Conservation (phyloP, 371 early-diverging fungal species). For the Syncephalastrum sp. region DNA sequence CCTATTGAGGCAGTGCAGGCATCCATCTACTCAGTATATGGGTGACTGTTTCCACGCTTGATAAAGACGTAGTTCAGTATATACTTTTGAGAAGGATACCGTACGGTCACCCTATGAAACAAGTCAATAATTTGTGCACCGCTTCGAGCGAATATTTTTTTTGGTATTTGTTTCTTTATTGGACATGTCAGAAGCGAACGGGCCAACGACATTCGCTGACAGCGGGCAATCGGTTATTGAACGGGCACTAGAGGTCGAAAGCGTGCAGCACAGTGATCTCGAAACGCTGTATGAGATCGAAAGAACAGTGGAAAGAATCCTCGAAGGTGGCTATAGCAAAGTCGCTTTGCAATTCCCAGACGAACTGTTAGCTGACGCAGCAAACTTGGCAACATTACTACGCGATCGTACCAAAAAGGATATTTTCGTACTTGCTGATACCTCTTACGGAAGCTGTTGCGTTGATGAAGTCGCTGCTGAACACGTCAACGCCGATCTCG, state of each 20-base stretch:
- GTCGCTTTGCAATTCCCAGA: constrained; percentile 95
- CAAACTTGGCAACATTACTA: constrained; percentile 58
- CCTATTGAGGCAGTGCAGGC: too few species aligned
- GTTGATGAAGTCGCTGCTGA: constrained; percentile 95
- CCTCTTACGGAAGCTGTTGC: constrained; percentile 96
- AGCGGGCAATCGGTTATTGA: constrained; percentile 65
- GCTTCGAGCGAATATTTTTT: background rate
- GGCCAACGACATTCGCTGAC: constrained; percentile 65
- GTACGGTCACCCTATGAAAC: too few species aligned
- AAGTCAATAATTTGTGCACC: too few species aligned
- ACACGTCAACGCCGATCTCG: constrained; percentile 79
- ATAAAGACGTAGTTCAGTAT: too few species aligned
- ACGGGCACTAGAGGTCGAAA: constrained; percentile 50
- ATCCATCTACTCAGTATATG: too few species aligned
- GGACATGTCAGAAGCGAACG: constrained; percentile 32
- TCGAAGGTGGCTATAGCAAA: constrained; percentile 48
- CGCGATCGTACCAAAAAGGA: constrained; percentile 40
- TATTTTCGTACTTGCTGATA: constrained; percentile 86
- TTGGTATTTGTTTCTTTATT: background rate
- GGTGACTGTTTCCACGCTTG: too few species aligned
- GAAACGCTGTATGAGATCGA: constrained; percentile 65
- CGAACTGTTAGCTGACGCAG: constrained; percentile 72
- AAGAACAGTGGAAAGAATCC: constrained; percentile 57
- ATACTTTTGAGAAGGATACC: too few species aligned
- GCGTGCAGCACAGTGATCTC: constrained; percentile 41